These are phyloP conservation scores for Aspergillus quadrilineatus DNA, from an alignment of 2,329 filamentous ascomycete genomes.

Conservation along the genomic window DNA sequence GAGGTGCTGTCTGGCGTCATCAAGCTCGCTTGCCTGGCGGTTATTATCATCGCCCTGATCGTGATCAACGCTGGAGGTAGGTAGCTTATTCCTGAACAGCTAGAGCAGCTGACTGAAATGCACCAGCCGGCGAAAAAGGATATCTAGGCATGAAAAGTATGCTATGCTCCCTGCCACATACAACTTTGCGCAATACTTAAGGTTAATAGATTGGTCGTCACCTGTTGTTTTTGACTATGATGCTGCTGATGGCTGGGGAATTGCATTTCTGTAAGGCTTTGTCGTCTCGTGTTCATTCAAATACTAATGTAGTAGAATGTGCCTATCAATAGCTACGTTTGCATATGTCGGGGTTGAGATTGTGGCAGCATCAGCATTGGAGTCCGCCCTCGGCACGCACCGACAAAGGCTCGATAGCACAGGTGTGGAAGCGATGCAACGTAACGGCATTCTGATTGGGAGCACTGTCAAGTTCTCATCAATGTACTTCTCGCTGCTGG, in stretches of 20 bases:
- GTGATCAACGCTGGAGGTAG: slow-evolving; percentile 1
- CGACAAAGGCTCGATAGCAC: not conserved
- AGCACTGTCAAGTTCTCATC: slow-evolving; percentile 2
- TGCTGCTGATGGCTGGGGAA: not conserved
- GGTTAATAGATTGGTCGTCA: not conserved
- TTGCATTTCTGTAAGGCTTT: not conserved
- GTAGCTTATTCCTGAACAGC: not conserved
- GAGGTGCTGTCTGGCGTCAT: not conserved
- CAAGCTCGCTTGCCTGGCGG: not conserved
- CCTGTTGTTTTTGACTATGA: not conserved
- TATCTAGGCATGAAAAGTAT: not conserved
- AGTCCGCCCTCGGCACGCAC: not conserved
- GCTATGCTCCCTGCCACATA: not conserved
- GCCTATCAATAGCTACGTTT: not conserved
- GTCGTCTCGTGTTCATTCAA: too few relatives aligned
- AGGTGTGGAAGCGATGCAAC: not conserved
- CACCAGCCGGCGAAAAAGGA: not conserved
- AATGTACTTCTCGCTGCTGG: not conserved
- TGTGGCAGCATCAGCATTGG: not conserved
- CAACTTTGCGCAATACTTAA: not conserved
- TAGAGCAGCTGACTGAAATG: too few relatives aligned
- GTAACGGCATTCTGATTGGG: not conserved
- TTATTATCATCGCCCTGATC: not conserved
- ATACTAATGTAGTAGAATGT: not conserved
- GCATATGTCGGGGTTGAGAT: slow-evolving; percentile 1